Evolutionary conservation across 768 basidiomycete genomes (phyloP), one percentile per base, ranked within the genome.

Genomic region (Rossbeevera mucosa): DNA sequence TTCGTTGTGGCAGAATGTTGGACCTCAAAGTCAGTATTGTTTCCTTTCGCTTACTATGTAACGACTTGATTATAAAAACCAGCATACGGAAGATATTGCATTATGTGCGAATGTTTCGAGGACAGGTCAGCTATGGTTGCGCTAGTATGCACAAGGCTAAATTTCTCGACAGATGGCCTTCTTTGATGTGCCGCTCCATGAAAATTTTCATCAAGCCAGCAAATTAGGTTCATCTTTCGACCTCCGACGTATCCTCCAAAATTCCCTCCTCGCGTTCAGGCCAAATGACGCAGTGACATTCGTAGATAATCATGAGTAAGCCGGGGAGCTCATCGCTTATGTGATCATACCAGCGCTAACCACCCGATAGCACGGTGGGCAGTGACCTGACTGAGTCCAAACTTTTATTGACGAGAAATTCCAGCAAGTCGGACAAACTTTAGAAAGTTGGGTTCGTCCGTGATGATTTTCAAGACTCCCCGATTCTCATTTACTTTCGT

Each of bases 121-220:
- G 88, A 57, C 76, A 86, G 67, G 88, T 88, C 8, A 55, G 49
- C 71, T 51, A 16, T 29, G 36, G 50, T 28, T 56, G 31, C 26
- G 28, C 21, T 18, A 41, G 28, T 26, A 25, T 9, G 4, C 29
- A 29, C n/a, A 47, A 25, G 18, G 36, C 38, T 55, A 12, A 48
- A 12, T 20, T 20, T 18, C 1, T 11, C 2, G 18, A 38, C 18
- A 38, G 36, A 38, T 20, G 36, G 36, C 36, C 18, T 38, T 95
- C 64, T 96, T 96, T 58, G 94, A 96, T 64, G 90, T 91, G 7
- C 91, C 91, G 18, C 75, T 97, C 20, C 94, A 97, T 63, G 77
- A 82, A 70, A 91, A 90, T 58, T 85, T 94, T 63, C 76, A 85
- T 62, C 74, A 77, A 53, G 94, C 94, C 12, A 89, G 90, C 65